Conservation (phyloP, 2,329 filamentous ascomycete genomes). For the Trichoderma sp. region DNA sequence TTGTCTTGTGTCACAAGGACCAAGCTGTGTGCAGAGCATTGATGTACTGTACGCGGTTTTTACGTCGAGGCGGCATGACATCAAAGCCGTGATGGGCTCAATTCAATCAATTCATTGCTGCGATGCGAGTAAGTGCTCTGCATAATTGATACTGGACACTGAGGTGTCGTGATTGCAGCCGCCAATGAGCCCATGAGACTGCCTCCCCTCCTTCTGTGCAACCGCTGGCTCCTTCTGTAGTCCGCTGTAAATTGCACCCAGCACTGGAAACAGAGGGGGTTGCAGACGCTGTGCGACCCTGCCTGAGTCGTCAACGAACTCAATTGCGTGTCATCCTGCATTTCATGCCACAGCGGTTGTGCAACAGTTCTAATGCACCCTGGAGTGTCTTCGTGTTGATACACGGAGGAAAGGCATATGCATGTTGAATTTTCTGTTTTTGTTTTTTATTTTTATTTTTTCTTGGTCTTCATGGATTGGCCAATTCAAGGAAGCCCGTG, state of each 20-base stretch:
- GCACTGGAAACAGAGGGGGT: background rate
- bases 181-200: constrained; percentile 11
- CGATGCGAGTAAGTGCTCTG: background rate
- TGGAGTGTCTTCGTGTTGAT: background rate
- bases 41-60: background rate
- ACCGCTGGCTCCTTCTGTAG: constrained; percentile 2
- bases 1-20: background rate
- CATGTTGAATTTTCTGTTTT: background rate
- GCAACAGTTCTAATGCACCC: background rate
- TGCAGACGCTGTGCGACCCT: constrained; percentile 9
- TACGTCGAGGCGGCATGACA: background rate
- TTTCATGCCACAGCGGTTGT: constrained; percentile 10
- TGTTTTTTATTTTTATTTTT: background rate
- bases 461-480: background rate
- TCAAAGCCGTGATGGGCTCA: background rate
- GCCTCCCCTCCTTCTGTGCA: constrained; percentile 5
- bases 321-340: background rate
- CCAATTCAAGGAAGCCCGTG: background rate
- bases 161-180: background rate
- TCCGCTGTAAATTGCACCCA: background rate
- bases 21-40: background rate
- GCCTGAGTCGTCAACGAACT: constrained; percentile 12
- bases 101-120: background rate
- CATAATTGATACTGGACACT: background rate
- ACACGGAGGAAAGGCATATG: background rate